A percentile compares a stretch with the other conserved stretches of the same genome.
Evolutionary conservation across 139 green algal genomes (phyloP).

Genomic region (Tetraselmis chui): DNA sequence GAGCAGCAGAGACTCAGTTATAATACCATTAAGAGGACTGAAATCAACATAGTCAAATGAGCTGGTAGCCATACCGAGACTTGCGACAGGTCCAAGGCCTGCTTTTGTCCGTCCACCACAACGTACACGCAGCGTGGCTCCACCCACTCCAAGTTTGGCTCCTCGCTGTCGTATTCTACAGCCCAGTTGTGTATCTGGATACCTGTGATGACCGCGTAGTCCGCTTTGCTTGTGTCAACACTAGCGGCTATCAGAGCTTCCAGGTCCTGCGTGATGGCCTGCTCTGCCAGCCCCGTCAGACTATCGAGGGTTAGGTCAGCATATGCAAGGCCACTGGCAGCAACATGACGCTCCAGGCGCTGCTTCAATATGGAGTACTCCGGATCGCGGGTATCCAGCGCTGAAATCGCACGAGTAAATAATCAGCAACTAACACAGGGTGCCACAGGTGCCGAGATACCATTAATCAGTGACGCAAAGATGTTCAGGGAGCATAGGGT

Average conservation of each 20-base stretch:
- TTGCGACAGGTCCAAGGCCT: constrained; percentile 57
- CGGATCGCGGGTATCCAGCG: constrained; percentile 71
- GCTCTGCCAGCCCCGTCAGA: constrained; percentile 25
- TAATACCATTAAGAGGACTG: no score
- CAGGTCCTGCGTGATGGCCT: constrained; percentile 79
- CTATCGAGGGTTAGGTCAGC: constrained; percentile 17
- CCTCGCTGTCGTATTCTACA: constrained; percentile 34
- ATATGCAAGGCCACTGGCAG: constrained; percentile 22
- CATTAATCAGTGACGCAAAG: no score
- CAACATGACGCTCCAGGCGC: constrained; percentile 50
- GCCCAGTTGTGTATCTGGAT: constrained; percentile 85
- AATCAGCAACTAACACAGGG: no score
- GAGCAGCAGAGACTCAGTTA: no score
- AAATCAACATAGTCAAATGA: no score
- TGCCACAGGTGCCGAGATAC: no score
- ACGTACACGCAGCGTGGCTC: constrained; percentile 52
- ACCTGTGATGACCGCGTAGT: constrained; percentile 81
- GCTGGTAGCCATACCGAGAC: constrained; percentile 36
- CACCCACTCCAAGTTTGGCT: constrained; percentile 71
- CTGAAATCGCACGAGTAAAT: no score
- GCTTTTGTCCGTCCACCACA: constrained; percentile 63
- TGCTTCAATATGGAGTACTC: constrained; percentile 86
- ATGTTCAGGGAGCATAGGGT: no score
- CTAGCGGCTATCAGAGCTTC: constrained; percentile 76
- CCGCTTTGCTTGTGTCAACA: constrained; percentile 65